Conservation (phyloP, 257 asterid genomes). For the Solanum pimpinellifolium region DNA sequence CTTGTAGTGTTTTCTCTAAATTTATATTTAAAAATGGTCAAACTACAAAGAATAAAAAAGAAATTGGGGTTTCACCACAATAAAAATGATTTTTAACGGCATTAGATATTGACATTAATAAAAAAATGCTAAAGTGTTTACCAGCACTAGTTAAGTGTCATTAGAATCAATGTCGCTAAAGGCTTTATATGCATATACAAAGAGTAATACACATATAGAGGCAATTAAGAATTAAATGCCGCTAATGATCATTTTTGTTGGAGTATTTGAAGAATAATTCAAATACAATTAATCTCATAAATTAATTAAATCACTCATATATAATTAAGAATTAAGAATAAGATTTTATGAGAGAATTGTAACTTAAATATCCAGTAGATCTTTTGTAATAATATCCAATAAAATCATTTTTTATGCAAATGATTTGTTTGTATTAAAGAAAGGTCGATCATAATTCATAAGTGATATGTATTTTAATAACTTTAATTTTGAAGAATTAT, state of each 20-base stretch:
- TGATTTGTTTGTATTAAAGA: background rate
- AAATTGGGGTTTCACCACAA: background rate
- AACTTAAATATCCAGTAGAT: background rate
- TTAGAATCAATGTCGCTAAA: too few relatives aligned
- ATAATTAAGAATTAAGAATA: background rate
- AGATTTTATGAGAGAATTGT: background rate
- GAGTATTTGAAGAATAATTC: background rate
- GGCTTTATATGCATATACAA: too few relatives aligned
- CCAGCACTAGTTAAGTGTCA: too few relatives aligned
- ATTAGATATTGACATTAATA: too few relatives aligned
- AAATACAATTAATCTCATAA: background rate
- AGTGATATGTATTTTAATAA: background rate
- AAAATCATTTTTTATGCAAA: background rate
- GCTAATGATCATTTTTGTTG: too few relatives aligned
- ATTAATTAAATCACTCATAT: background rate
- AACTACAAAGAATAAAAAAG: background rate
- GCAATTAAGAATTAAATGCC: too few relatives aligned
- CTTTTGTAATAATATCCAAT: background rate
- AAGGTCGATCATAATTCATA: background rate
- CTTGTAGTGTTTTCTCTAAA: background rate
- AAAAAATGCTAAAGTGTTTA: too few relatives aligned
- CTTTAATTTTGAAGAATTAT: background rate
- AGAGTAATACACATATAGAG: too few relatives aligned
- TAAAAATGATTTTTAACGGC: accelerated
- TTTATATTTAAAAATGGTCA: background rate